Conservation (phyloP, 148 eudicot species). For the Selenicereus undatus region DNA sequence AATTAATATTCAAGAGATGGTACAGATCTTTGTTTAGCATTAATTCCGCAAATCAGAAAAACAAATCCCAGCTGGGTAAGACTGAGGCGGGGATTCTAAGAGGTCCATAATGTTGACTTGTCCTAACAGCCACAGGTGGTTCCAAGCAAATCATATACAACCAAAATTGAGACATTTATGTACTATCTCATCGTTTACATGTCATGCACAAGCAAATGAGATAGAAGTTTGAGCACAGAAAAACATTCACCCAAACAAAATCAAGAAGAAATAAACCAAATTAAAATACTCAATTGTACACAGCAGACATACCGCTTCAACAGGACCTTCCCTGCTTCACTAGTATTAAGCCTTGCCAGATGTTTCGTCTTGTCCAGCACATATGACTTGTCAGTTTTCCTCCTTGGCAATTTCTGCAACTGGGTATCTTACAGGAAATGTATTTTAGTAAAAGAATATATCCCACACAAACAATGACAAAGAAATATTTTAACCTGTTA, state of each 20-base stretch:
- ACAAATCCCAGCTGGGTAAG: not conserved
- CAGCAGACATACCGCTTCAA: constrained; percentile 66
- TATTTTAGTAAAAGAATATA: constrained; percentile 38
- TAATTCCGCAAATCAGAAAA: not conserved
- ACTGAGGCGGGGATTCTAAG: not conserved
- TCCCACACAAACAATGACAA: constrained; percentile 1
- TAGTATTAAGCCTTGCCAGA: constrained; percentile 87
- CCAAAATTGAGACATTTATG: too few species aligned
- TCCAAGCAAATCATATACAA: not conserved
- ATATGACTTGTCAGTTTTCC: constrained; percentile 95
- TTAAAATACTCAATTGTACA: not conserved
- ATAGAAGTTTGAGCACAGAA: not conserved
- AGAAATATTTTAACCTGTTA: not conserved
- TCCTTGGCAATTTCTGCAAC: constrained; percentile 97
- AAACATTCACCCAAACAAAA: not conserved
- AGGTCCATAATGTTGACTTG: not conserved
- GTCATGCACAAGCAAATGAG: not conserved
- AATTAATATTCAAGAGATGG: not conserved
- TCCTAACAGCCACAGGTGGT: not conserved
- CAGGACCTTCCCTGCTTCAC: constrained; percentile 81
- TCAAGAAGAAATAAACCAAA: not conserved
- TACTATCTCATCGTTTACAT: not conserved
- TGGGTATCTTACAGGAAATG: constrained; percentile 73
- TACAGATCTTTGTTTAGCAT: not conserved
- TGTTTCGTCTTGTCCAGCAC: constrained; percentile 85